Percentiles rank a stretch among this genome's conserved stretches.
These are phyloP conservation scores for Cryptococcus sp. DNA, from an alignment of 1,284 basidiomycete genomes.

Conservation along the genomic window DNA sequence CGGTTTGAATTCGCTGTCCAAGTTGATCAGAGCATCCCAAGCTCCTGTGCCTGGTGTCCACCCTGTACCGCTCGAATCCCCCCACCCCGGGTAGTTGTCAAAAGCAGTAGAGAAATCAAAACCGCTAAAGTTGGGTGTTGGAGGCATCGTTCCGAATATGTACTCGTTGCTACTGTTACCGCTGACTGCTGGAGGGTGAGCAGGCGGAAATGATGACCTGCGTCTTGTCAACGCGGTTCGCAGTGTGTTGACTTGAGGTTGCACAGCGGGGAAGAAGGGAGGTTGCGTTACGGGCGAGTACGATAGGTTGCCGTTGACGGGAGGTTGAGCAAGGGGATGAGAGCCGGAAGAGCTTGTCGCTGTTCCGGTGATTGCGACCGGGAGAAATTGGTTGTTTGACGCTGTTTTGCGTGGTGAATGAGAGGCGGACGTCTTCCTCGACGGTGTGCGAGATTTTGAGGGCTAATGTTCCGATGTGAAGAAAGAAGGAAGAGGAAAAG, in stretches of 20 bases:
- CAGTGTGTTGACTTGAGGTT: constrained; percentile 17
- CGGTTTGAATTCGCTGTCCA: constrained; percentile 16
- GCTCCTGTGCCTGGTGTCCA: constrained; percentile 4
- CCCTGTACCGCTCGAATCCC: not conserved
- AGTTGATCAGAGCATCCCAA: constrained; percentile 36
- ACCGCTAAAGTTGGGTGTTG: constrained; percentile 18
- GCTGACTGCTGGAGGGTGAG: constrained; percentile 13
- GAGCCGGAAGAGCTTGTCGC: too few species aligned
- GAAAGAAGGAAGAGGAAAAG: too few species aligned
- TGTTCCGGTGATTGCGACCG: too few species aligned
- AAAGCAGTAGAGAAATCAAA: constrained; percentile 13
- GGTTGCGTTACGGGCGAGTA: constrained; percentile 6
- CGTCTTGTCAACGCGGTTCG: constrained; percentile 19
- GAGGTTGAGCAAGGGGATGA: constrained; percentile 15
- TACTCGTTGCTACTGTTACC: constrained; percentile 19
- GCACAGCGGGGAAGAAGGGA: constrained; percentile 13
- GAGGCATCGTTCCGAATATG: constrained; percentile 23
- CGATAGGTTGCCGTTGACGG: constrained; percentile 4
- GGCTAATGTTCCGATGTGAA: too few species aligned
- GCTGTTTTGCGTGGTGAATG: too few species aligned
- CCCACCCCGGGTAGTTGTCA: constrained; percentile 1
- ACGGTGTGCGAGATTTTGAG: too few species aligned
- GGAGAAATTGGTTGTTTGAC: too few species aligned
- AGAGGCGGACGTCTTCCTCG: too few species aligned
- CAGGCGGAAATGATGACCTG: constrained; percentile 39